These are phyloP conservation scores for Penicillium sp. DNA, from an alignment of 2,329 filamentous ascomycete species.

Conservation along the genomic window DNA sequence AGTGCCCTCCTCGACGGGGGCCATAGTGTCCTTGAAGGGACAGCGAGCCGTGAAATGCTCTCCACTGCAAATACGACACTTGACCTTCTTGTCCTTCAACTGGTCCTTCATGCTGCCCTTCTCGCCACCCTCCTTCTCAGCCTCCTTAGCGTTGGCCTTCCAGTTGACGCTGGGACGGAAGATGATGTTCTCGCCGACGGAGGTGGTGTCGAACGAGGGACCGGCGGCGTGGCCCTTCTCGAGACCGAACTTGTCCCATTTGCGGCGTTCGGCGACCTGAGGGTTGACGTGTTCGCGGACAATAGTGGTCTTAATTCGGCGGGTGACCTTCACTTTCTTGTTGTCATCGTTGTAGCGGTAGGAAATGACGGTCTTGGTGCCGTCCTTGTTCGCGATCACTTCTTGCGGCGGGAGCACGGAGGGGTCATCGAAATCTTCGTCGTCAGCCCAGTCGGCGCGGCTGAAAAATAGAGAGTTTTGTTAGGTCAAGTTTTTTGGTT, in stretches of 20 bases:
- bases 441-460: slow-evolving; percentile 89
- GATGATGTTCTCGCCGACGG: slow-evolving; percentile 95
- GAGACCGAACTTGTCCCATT: slow-evolving; percentile 88
- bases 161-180: slow-evolving; percentile 93
- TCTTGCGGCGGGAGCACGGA: slow-evolving; percentile 80
- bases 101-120: slow-evolving; percentile 65
- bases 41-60: slow-evolving; percentile 99
- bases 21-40: slow-evolving; percentile 99
- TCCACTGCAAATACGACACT: slow-evolving; percentile 97
- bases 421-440: slow-evolving; percentile 81
- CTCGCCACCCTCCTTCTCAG: slow-evolving; percentile 50
- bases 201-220: slow-evolving; percentile 85
- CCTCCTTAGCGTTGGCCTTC: slow-evolving; percentile 83
- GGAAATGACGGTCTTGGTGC: slow-evolving; percentile 91
- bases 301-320: slow-evolving; percentile 87
- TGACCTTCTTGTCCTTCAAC: slow-evolving; percentile 98
- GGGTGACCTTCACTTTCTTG: slow-evolving; percentile 96
- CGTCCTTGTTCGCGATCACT: slow-evolving; percentile 95
- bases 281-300: slow-evolving; percentile 95
- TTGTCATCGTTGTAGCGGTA: slow-evolving; percentile 88
- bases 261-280: slow-evolving; percentile 89
- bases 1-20: slow-evolving; percentile 56
- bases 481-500: slow-evolving; percentile 14
- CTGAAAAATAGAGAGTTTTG: slow-evolving; percentile 34
- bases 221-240: slow-evolving; percentile 82